Base-by-base conservation (phyloP, 208 protist species). In the Trichomonas vaginalis region DNA sequence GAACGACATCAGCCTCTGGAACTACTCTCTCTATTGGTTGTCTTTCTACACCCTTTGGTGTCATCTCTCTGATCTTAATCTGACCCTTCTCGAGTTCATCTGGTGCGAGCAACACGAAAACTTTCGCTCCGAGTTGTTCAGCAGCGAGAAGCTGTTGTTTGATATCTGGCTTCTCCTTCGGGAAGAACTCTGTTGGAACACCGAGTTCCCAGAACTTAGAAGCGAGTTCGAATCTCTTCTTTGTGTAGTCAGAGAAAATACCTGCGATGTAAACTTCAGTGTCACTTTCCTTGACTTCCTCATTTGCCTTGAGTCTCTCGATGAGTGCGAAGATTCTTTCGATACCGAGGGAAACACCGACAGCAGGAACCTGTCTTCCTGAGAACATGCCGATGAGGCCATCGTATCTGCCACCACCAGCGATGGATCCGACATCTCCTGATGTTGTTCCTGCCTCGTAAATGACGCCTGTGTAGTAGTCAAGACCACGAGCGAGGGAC, bases 401-500 rank as follows among this genome's bases (percentile, higher is more conserved):
- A 96, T 98, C 98, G 96, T 98, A 98, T 56, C 98, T 80, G 46
- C 98, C 98, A 86, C 98, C 98, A 8, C 97, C 98, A 42, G 97
- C 96, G 62, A 98, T 97, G 6, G 97, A 98, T 27, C 97, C 98
- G 0, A 98, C 96, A 15, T 62, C 46, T 47, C 48, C 95, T 8
- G 9, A 48, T 62, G 87, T 86, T 39, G 42, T 79, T 88, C 37
- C 95, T 0, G 97, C 97, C 92, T 98, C 98, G 92, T 97, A 98
- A 49, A 98, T 98, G 47, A 98, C 90, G 61, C 98, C 98, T 39
- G 98, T 98, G 96, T 98, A 98, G 96, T 98, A 98, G 83, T 98
- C 98, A 17, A 98, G 96, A 45, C 98, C 98, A 95, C 98, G 82
- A 0, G 98, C 98, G 4, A 96, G 32, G 4, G 92, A 86, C 6